A percentile compares a stretch with the other conserved stretches of the same genome.
These are phyloP conservation scores for Plasmodium fragile DNA, from an alignment of 169 alveolate species.

Conservation along the genomic window DNA sequence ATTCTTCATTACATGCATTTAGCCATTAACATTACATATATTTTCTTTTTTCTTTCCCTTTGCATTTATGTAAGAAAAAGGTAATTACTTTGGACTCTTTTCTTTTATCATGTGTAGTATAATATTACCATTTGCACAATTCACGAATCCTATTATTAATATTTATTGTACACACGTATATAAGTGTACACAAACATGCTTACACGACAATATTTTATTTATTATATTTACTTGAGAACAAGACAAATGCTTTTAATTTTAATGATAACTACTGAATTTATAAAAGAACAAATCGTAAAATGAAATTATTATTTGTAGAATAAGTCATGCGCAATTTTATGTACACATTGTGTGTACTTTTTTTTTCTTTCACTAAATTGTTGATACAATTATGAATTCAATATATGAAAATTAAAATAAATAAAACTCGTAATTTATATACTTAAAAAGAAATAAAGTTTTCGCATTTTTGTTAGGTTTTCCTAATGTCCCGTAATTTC, in stretches of 20 bases:
- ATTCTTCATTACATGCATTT: neutral
- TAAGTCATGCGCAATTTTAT: neutral
- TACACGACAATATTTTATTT: neutral
- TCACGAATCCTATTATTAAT: neutral
- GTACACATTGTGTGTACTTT: neutral
- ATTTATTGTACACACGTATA: neutral
- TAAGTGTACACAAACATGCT: neutral
- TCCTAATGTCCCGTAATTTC: neutral
- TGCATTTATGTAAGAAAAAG: neutral
- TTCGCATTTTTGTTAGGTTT: neutral
- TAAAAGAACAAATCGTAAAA: neutral
- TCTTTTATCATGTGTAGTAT: neutral
- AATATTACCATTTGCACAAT: neutral
- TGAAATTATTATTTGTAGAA: neutral
- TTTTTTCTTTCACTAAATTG: neutral
- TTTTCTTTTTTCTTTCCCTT: neutral
- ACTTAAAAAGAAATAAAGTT: neutral
- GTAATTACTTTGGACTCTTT: neutral
- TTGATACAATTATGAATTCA: neutral
- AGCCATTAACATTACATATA: neutral
- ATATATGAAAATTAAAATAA: neutral
- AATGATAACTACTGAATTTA: neutral
- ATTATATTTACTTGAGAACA: neutral
- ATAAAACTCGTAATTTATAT: neutral
- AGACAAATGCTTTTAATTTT: neutral